Conservation (phyloP, 495 filamentous ascomycete genomes). For the Astrocystis sublimbata region DNA sequence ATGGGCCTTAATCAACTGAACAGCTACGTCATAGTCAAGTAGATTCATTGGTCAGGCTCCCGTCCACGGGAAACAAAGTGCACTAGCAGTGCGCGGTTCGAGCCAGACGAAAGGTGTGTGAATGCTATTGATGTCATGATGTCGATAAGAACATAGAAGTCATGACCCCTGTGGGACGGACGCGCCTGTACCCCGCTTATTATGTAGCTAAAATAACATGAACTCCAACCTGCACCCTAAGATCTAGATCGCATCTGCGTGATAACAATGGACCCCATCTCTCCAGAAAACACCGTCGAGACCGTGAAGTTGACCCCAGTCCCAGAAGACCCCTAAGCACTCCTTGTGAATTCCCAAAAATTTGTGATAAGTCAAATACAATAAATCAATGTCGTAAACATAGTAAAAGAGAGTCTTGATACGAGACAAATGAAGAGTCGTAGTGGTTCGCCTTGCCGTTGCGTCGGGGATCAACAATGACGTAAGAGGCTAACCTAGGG, state of each 20-base stretch:
- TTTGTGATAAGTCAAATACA: neutral
- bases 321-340: too few relatives aligned
- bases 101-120: constrained; percentile 3
- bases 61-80: neutral
- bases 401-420: neutral
- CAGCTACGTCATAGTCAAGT: neutral
- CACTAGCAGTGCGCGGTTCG: neutral
- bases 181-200: neutral
- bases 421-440: neutral
- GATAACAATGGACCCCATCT: neutral
- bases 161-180: neutral
- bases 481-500: constrained; percentile 4
- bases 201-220: neutral
- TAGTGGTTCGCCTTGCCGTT: neutral
- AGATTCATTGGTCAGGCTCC: neutral
- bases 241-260: neutral
- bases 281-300: neutral
- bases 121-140: constrained; percentile 12
- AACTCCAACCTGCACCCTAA: neutral
- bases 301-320: neutral
- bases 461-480: neutral
- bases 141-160: neutral
- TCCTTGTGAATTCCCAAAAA: neutral
- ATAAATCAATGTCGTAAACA: neutral
- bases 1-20: neutral